These are phyloP conservation scores for Teunomyces cretensis DNA, from an alignment of 805 yeast genomes.

Conservation along the genomic window DNA sequence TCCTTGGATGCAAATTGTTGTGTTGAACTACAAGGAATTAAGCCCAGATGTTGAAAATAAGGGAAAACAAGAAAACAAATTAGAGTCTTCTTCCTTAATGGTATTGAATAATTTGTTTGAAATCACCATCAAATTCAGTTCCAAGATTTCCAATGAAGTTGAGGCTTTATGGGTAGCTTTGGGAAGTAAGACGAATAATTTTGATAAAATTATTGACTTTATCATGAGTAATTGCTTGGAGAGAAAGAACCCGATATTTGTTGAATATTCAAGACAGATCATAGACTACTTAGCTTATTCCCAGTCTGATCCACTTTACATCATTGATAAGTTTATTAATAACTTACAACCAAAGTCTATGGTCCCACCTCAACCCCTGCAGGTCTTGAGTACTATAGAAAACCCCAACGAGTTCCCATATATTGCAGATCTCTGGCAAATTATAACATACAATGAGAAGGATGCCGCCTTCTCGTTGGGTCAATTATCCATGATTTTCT, in stretches of 20 bases:
- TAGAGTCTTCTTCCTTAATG: conserved; percentile 50
- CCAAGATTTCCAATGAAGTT: conserved; percentile 76
- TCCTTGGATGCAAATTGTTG: conserved; percentile 92
- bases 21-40: conserved; percentile 40
- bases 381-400: background rate
- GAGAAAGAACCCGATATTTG: conserved; percentile 68
- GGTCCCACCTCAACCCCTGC: conserved; percentile 65
- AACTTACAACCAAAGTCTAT: conserved; percentile 81
- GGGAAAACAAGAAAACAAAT: background rate
- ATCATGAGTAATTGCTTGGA: conserved; percentile 66
- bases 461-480: conserved; percentile 84
- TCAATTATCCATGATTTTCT: conserved; percentile 79
- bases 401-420: conserved; percentile 54
- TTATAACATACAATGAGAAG: conserved; percentile 53
- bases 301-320: conserved; percentile 44
- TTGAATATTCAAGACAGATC: conserved; percentile 77
- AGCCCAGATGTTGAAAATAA: conserved; percentile 8
- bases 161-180: conserved; percentile 95
- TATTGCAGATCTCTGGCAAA: conserved; percentile 65
- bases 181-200: conserved; percentile 72
- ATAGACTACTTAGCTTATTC: conserved; percentile 69
- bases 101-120: conserved; percentile 79
- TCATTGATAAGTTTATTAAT: conserved; percentile 61
- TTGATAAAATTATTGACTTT: conserved; percentile 69
- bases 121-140: conserved; percentile 76